Evolutionary conservation across 1,284 basidiomycete species (phyloP), one percentile per base, ranked within the genome.

Genomic region (Neotropicomus parvogracilis): DNA sequence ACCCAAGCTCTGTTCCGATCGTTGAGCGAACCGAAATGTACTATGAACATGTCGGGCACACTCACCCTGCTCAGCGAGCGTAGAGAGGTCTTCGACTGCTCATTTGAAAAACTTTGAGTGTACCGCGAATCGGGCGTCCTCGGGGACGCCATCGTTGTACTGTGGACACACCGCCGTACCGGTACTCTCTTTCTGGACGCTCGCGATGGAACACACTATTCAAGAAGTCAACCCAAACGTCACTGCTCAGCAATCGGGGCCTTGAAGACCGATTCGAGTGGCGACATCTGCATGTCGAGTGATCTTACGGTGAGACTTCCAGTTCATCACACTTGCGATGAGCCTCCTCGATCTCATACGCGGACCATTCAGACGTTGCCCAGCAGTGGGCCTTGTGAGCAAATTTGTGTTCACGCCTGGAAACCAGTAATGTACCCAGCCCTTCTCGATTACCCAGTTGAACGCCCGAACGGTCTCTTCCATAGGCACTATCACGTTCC

Each of bases 221-320:
- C n/a, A 32, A 35, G 7, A 35, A 11, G 32, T 42, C 17, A 29
- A 24, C 29, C n/a, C n/a, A 9, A 40, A 29, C 17, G n/a, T 10
- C 75, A 75, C 63, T 84, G 83, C 59, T 85, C 83, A 44, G 70
- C 74, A 27, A 74, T 68, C 4, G 83, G 83, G 19, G 71, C 66
- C 46, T 81, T n/a, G 74, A 40, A 85, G 63, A 54, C 73, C 72
- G 43, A 80, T 71, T 24, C 72, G 70, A 44, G 71, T 68, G 13
- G 81, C 81, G 46, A 84, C 65, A 29, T 76, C 72, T 66, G 21
- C 17, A 8, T 28, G 6, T 13, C 14, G 6, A 16, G 28, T 57
- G 27, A 50, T 40, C 32, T 34, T 12, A 35, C 1, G 17, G 11
- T 13, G 16, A 21, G 27, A 34, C 16, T 26, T 28, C 6, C 11